These are phyloP conservation scores for Wickerhamiella hasegawae DNA, from an alignment of 805 yeast genomes.

Conservation along the genomic window DNA sequence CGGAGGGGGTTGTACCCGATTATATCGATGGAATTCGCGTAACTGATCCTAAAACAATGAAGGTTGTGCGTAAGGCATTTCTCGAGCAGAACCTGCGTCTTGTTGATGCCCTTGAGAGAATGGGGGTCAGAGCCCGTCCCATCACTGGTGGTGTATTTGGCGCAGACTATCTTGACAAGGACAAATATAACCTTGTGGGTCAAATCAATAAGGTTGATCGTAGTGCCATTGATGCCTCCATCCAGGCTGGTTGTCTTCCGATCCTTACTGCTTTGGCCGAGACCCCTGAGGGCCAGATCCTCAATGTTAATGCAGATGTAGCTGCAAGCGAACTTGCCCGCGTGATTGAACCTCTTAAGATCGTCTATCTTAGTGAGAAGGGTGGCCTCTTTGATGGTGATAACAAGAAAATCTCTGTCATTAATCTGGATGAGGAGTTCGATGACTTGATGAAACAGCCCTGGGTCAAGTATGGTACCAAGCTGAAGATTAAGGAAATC, in stretches of 20 bases:
- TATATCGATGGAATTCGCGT: conserved; percentile 94
- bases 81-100: conserved; percentile 87
- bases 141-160: conserved; percentile 94
- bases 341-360: conserved; percentile 91
- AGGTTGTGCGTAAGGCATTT: conserved; percentile 89
- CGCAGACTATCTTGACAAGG: conserved; percentile 82
- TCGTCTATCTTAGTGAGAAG: conserved; percentile 90
- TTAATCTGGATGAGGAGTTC: conserved; percentile 92
- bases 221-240: conserved; percentile 82
- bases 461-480: conserved; percentile 98
- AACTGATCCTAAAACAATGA: conserved; percentile 88
- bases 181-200: conserved; percentile 86
- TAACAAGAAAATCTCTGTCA: conserved; percentile 75
- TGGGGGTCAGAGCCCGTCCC: conserved; percentile 98
- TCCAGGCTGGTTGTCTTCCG: conserved; percentile 92
- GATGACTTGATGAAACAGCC: conserved; percentile 79
- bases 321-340: conserved; percentile 98
- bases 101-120: conserved; percentile 87
- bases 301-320: conserved; percentile 96
- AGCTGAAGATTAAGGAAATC: conserved; percentile 90
- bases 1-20: conserved; percentile 88
- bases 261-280: conserved; percentile 93
- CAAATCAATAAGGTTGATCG: conserved; percentile 74
- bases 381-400: conserved; percentile 93
- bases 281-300: conserved; percentile 88